These are phyloP conservation scores for Penicillium steckii DNA, from an alignment of 495 filamentous ascomycete genomes.

Conservation along the genomic window DNA sequence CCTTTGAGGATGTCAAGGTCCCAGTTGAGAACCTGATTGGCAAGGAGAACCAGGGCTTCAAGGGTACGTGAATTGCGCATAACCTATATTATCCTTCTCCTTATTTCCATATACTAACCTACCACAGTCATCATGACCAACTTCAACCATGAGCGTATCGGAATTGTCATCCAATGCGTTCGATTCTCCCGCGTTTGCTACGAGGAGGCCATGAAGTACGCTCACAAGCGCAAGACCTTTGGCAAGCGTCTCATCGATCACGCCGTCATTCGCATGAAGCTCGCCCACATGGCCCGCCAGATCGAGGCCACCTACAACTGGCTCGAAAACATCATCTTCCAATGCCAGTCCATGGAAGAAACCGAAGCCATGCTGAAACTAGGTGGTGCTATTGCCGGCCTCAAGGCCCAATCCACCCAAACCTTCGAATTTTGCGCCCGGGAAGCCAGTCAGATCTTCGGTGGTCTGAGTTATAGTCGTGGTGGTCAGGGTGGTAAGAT, in stretches of 20 bases:
- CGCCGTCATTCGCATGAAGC: conserved; percentile 95
- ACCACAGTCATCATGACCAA: conserved; percentile 86
- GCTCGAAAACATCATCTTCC: conserved; percentile 95
- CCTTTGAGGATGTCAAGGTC: conserved; percentile 97
- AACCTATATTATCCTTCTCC: conserved; percentile 5
- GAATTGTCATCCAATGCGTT: conserved; percentile 95
- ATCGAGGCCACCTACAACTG: conserved; percentile 95
- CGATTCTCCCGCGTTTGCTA: conserved; percentile 97
- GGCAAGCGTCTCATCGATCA: conserved; percentile 95
- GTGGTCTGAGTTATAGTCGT: conserved; percentile 87
- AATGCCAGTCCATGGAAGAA: conserved; percentile 89
- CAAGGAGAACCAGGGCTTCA: conserved; percentile 98
- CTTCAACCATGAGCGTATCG: conserved; percentile 99
- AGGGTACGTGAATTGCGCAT: conserved; percentile 46
- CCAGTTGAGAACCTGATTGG: conserved; percentile 97
- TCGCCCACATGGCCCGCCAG: conserved; percentile 96
- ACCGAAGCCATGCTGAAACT: conserved; percentile 94
- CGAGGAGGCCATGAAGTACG: conserved; percentile 94
- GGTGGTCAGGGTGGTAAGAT: conserved; percentile 96
- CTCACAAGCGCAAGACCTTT: conserved; percentile 93
- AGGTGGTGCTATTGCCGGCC: conserved; percentile 87
- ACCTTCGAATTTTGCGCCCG: conserved; percentile 98
- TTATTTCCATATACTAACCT: neutral
- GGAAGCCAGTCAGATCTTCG: conserved; percentile 96
- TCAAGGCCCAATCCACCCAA: conserved; percentile 89